These are phyloP conservation scores for Elsinoe arachidis DNA, from an alignment of 2,329 filamentous ascomycete genomes.

Conservation along the genomic window DNA sequence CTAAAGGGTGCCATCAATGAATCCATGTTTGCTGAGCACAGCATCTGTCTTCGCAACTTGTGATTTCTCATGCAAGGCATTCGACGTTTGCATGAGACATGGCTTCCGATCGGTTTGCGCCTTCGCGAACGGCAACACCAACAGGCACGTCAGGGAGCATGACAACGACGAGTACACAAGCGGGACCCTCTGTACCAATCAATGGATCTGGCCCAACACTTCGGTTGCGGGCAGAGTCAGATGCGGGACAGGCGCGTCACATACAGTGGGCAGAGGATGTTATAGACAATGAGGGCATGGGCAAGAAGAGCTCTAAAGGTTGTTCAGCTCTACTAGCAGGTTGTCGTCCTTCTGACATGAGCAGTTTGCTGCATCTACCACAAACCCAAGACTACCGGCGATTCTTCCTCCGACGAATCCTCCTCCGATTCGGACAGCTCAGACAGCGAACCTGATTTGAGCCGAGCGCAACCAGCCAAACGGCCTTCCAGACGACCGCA, in stretches of 20 bases:
- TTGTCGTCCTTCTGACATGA: not conserved
- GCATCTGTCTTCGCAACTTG: not conserved
- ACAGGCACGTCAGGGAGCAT: conserved; percentile 24
- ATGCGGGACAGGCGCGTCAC: conserved; percentile 42
- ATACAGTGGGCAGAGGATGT: conserved; percentile 93
- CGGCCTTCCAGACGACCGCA: conserved; percentile 22
- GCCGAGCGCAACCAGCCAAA: conserved; percentile 31
- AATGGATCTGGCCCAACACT: conserved; percentile 22
- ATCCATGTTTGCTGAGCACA: not conserved
- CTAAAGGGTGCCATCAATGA: no score
- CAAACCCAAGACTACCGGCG: conserved; percentile 68
- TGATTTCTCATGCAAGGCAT: not conserved
- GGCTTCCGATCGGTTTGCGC: conserved; percentile 6
- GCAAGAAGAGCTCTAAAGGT: conserved; percentile 93
- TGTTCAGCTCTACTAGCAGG: conserved; percentile 13
- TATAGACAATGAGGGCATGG: conserved; percentile 89
- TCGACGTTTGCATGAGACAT: not conserved
- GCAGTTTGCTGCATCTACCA: conserved; percentile 99
- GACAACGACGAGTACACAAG: conserved; percentile 24
- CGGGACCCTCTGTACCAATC: conserved; percentile 18
- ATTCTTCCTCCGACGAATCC: conserved; percentile 64
- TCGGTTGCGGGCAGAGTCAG: conserved; percentile 34
- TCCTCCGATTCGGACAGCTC: conserved; percentile 47
- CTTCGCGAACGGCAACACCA: conserved; percentile 20
- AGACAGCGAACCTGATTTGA: conserved; percentile 48